Percentiles rank a stretch among this genome's conserved stretches.
Conservation (phyloP, 345 rosid species). For the Cochlearia excelsa region DNA sequence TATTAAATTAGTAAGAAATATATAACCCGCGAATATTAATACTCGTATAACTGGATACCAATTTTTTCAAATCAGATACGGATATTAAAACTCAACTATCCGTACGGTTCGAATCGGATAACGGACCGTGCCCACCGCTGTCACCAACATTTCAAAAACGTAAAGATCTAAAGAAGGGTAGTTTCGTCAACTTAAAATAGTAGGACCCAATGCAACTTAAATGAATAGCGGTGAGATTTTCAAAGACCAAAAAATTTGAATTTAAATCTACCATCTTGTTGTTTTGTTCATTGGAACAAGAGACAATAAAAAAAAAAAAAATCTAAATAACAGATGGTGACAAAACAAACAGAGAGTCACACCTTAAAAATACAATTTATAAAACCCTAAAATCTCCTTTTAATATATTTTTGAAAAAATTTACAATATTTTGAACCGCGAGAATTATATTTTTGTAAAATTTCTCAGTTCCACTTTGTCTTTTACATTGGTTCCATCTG, state of each 20-base stretch:
- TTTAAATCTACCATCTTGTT: constrained; percentile 18
- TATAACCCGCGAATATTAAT: no score
- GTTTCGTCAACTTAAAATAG: not conserved
- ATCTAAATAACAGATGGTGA: constrained; percentile 9
- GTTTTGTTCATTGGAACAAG: constrained; percentile 1
- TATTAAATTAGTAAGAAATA: no score
- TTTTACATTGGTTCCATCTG: constrained; percentile 7
- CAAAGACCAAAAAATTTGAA: constrained; percentile 10
- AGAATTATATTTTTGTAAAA: no score
- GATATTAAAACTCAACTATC: no score
- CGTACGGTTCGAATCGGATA: no score
- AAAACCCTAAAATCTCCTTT: constrained; percentile 9
- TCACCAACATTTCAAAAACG: not conserved
- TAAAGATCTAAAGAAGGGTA: constrained; percentile 10
- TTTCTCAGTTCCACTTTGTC: not conserved
- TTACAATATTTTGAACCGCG: no score
- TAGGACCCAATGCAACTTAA: constrained; percentile 13
- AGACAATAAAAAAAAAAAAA: constrained; percentile 1
- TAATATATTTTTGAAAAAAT: no score
- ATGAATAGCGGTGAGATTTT: constrained; percentile 21
- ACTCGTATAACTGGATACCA: no score
- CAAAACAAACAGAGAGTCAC: not conserved
- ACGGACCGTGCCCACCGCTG: no score
- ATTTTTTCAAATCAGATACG: no score
- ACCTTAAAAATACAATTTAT: constrained; percentile 11